Evolutionary conservation across 2,329 filamentous ascomycete species (phyloP), one percentile per base, ranked within the genome.

Genomic region (Didymella segeticola): DNA sequence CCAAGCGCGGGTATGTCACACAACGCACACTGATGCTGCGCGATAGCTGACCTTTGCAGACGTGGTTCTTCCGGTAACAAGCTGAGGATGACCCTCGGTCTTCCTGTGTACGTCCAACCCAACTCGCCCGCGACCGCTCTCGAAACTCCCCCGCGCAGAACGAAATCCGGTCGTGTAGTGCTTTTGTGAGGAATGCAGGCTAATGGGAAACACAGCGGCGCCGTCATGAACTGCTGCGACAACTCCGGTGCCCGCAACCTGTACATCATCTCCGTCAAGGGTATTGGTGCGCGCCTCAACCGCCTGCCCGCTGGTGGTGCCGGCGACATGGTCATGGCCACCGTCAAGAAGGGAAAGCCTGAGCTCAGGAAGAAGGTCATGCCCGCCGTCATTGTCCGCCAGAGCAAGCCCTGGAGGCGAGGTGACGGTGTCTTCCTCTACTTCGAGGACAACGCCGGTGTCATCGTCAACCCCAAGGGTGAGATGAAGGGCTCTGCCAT

Each of bases 401-500:
- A 98, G 86, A 90, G 89, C 85, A 99, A 99, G 89, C 95, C 95
- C 75, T 99, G 95, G 95, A 93, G 95, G 87, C 89, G 95, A 80
- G 90, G 90, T 72, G 95, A 99, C 80, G 96, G 95, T 82, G 90
- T 98, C 76, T 99, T 91, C 87, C 88, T 99, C 73, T 99, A 99
- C 88, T 99, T 99, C 78, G 95, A 99, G 91, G 96, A 99, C 84
- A 99, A 99, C 82, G 95, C 95, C 79, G 95, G 95, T 88, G 95
- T 99, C 76, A 99, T 99, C 77, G 95, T 99, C 86, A 99, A 99
- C 87, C 92, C 93, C 82, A 99, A 99, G 90, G 95, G 95, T 84
- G 95, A 99, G 86, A 99, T 99, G 95, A 99, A 99, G 90, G 95
- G 95, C 78, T 97, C 92, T 67, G 95, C 95, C 80, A 99, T 99